A percentile compares a stretch with the other conserved stretches of the same genome.
Conservation (phyloP, 1,139 yeast genomes). For the Suhomyces terraborum region DNA sequence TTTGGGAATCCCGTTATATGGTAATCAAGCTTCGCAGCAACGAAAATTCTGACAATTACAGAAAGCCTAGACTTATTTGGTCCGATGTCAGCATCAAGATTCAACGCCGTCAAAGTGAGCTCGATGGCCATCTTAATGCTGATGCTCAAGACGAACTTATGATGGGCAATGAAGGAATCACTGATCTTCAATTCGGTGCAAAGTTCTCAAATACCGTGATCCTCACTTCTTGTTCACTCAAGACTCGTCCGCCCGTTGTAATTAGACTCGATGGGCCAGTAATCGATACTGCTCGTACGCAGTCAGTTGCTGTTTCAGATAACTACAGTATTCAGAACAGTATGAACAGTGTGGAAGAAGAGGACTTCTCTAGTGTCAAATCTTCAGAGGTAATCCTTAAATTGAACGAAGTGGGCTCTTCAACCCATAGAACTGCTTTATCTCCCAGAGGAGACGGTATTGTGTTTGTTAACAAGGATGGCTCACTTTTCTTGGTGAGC, state of each 20-base stretch:
- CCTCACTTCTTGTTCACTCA: constrained; percentile 41
- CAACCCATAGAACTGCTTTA: constrained; percentile 69
- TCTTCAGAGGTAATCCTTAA: constrained; percentile 43
- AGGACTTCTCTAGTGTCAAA: constrained; percentile 25
- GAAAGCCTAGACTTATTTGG: constrained; percentile 65
- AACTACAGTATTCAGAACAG: constrained; percentile 20
- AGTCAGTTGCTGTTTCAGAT: constrained; percentile 14
- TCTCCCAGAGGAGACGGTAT: constrained; percentile 88
- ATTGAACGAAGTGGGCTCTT: constrained; percentile 79
- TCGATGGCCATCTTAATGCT: constrained; percentile 19
- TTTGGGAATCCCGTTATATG: constrained; percentile 76
- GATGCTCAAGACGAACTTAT: constrained; percentile 31
- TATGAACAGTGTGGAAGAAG: constrained; percentile 21
- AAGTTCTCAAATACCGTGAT: constrained; percentile 38
- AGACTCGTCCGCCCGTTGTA: constrained; percentile 39
- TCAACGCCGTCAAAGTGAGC: constrained; percentile 17
- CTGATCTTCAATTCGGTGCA: constrained; percentile 67
- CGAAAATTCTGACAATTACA: constrained; percentile 31
- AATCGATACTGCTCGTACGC: constrained; percentile 26
- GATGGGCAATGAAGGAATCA: constrained; percentile 85
- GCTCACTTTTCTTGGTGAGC: constrained; percentile 69
- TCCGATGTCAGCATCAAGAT: constrained; percentile 31
- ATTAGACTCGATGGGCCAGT: constrained; percentile 39
- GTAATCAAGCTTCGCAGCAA: constrained; percentile 63
- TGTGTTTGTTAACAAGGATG: constrained; percentile 77